Evolutionary conservation across 345 rosid species (phyloP), one percentile per base, ranked within the genome.

Genomic region (Draba incana): DNA sequence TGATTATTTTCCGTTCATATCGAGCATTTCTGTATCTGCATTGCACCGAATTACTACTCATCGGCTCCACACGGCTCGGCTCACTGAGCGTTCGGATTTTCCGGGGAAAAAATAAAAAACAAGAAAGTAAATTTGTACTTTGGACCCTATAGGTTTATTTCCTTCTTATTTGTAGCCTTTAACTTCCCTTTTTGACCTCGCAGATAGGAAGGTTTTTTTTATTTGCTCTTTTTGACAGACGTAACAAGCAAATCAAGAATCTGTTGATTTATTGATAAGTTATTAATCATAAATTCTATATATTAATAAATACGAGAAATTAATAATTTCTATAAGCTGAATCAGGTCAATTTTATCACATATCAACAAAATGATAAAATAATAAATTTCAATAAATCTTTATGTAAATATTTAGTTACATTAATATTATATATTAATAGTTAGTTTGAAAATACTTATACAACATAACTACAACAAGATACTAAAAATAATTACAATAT

Each of bases 231-330:
- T 53, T 72, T 41, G 59, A 64, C 71, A 54, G 59, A 57, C 76
- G 64, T 72, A 72, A 48, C 60, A 48, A 57, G 66, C 66, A 72
- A 64, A 72, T 72, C 77, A 64, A 64, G 71, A 72, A 72, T 64
- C 53, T 64, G 45, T 27, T 62, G 24, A 62, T 53, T 16, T 42
- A 28, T 58, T 39, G 20, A 20, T 20, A 20, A 20, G 1, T 20
- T 20, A 20, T 20, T 20, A 20, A 20, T 20, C 20, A 20, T 20
- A 20, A 20, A 20, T 20, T 20, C 20, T 20, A 20, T 20, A 20
- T 20, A 20, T 20, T 20, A 20, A 20, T 20, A 20, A 20, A 20
- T 20, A 20, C 20, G 20, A 20, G 0, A 20, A 20, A 20, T 20
- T 20, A 20, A 20, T 20, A 20, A 20, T 20, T 20, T 20, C 20